These are phyloP conservation scores for Paecilomyces sp. DNA, from an alignment of 2,329 filamentous ascomycete species.

Conservation along the genomic window DNA sequence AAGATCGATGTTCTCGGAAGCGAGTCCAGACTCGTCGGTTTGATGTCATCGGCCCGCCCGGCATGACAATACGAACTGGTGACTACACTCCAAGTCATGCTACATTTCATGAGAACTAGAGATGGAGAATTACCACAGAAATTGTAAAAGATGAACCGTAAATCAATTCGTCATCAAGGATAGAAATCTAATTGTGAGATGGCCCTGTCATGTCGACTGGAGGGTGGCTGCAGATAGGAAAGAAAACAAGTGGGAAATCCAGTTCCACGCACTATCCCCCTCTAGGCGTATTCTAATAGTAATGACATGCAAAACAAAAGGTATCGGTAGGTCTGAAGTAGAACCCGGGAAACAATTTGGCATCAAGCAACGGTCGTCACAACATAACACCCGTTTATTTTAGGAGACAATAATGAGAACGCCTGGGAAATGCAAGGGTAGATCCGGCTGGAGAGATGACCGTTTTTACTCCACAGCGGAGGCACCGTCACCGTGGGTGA, in stretches of 20 bases:
- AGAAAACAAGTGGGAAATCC: neutral
- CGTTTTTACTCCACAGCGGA: conserved; percentile 52
- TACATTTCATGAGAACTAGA: neutral
- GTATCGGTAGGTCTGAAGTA: neutral
- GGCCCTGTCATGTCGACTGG: neutral
- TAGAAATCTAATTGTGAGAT: neutral
- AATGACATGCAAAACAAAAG: neutral
- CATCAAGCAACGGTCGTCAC: neutral
- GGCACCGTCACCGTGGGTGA: conserved; percentile 47
- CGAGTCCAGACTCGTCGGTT: neutral
- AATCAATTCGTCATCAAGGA: neutral
- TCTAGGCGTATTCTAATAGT: neutral
- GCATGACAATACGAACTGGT: neutral
- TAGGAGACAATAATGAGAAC: neutral
- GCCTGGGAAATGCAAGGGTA: neutral
- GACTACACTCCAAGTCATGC: neutral
- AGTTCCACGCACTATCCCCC: neutral
- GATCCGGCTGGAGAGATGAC: neutral
- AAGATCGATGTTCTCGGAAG: neutral
- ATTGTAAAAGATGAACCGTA: neutral
- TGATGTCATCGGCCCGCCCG: neutral
- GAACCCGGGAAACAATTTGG: neutral
- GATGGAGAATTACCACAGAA: neutral
- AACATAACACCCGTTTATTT: neutral
- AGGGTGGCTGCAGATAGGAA: neutral